These are phyloP conservation scores for Arachis stenosperma DNA, from an alignment of 306 rosid species.

Conservation along the genomic window DNA sequence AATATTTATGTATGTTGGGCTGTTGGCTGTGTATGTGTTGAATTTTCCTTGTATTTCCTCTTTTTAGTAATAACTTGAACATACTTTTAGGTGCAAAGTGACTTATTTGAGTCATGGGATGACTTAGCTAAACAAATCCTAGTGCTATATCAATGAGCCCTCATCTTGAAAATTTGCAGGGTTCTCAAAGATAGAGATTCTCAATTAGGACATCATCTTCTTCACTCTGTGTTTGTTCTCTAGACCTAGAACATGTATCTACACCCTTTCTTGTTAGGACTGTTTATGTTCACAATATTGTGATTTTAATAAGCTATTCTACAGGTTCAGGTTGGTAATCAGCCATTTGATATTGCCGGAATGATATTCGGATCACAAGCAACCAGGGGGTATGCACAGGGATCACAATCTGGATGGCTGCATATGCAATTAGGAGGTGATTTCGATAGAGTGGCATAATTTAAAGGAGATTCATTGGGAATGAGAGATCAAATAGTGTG, in stretches of 20 bases:
- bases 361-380: conserved; percentile 75
- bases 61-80: neutral
- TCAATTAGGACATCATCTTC: conserved; percentile 4
- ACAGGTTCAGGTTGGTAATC: conserved; percentile 59
- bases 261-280: conserved; percentile 15
- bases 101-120: conserved; percentile 5
- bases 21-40: too few relatives aligned
- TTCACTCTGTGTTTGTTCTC: neutral
- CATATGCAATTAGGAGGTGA: conserved; percentile 89
- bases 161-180: neutral
- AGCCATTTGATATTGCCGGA: conserved; percentile 71
- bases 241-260: conserved; percentile 2
- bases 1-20: conserved; percentile 4
- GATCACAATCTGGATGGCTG: conserved; percentile 75
- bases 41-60: neutral
- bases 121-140: conserved; percentile 1
- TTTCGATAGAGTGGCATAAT: conserved; percentile 67
- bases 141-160: conserved; percentile 3
- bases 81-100: conserved; percentile 8
- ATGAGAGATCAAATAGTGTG: conserved; percentile 31
- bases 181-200: conserved; percentile 15
- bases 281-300: conserved; percentile 2
- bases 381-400: conserved; percentile 64
- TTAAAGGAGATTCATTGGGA: conserved; percentile 15
- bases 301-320: conserved; percentile 39